Evolutionary conservation across 805 yeast species (phyloP).

Genomic region (Grigorovia yakushimaensis): DNA sequence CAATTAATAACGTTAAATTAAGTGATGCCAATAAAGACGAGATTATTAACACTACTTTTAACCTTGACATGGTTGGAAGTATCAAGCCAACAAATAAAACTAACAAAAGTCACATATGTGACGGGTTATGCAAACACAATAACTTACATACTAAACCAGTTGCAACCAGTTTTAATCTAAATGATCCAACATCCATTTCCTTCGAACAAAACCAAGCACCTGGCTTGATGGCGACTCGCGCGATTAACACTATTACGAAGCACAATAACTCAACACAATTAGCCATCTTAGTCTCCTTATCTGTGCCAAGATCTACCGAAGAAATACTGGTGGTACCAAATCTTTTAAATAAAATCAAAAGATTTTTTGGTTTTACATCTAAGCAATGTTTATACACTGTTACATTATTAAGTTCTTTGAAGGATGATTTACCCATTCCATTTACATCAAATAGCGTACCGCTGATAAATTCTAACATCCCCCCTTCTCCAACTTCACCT

Average conservation of each 20-base stretch:
- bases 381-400: constrained; percentile 65
- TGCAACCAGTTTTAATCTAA: constrained; percentile 16
- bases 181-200: constrained; percentile 31
- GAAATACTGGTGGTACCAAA: constrained; percentile 71
- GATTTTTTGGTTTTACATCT: constrained; percentile 61
- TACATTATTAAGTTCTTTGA: constrained; percentile 57
- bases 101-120: constrained; percentile 7
- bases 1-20: not conserved
- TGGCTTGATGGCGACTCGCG: constrained; percentile 60
- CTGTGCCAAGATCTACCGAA: constrained; percentile 69
- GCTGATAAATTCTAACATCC: not conserved
- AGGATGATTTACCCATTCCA: constrained; percentile 41
- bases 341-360: constrained; percentile 56
- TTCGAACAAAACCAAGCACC: constrained; percentile 66
- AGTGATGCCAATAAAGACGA: not conserved
- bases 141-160: constrained; percentile 20
- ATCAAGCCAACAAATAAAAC: not conserved
- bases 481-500: not conserved
- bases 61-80: not conserved
- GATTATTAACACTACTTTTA: not conserved
- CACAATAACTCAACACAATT: constrained; percentile 39
- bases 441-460: constrained; percentile 1
- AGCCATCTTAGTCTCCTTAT: constrained; percentile 54
- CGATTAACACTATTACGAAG: constrained; percentile 48
- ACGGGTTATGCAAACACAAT: constrained; percentile 7